Base-by-base conservation (phyloP, 1,284 basidiomycete species). In the Trametes hirsuta region DNA sequence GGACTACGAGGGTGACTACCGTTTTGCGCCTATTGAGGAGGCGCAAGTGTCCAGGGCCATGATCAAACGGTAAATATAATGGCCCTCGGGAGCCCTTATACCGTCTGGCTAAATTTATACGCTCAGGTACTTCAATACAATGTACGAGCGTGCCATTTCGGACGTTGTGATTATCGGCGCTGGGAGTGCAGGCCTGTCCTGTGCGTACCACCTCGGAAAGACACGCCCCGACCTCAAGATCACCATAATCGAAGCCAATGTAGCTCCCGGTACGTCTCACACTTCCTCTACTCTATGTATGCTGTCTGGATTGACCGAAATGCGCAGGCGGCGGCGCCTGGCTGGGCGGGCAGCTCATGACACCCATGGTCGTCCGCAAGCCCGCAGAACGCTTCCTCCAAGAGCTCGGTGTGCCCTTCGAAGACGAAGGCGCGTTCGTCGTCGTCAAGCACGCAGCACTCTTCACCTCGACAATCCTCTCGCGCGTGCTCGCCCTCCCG, bases 261-360 rank as follows among this genome's bases (percentile, higher is more conserved):
- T 94, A 24, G 87, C 91, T 1, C 92, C 93, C n/a, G 71, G 64
- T 68, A 45, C 25, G 59, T 37, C 15, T 6, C 8, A 15, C 30
- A 6, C 36, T 1, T 18, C 36, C 4, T 24, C 21, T n/a, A 6
- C 15, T 22, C 37, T 15, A 10, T 15, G n/a, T 25, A 22, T 14
- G 34, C 18, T 11, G 37, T 49, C 48, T 14, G 44, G 40, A n/a
- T 30, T 30, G 15, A 18, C 35, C 8, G 21, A 2, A 3, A 36
- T 35, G 8, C 2, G 8, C 2, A n/a, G 88, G 91, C 49, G 88
- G 87, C 59, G 87, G 90, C 50, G 88, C 88, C 21, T 91, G 90
- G 90, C 81, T 91, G 47, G 89, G 90, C 39, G 92, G 91, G 1
- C 91, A 94, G 75, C 78, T 94, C 53, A 93, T 94, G 91, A 86